These are phyloP conservation scores for Penicillium taxi DNA, from an alignment of 495 filamentous ascomycete species.

Conservation along the genomic window DNA sequence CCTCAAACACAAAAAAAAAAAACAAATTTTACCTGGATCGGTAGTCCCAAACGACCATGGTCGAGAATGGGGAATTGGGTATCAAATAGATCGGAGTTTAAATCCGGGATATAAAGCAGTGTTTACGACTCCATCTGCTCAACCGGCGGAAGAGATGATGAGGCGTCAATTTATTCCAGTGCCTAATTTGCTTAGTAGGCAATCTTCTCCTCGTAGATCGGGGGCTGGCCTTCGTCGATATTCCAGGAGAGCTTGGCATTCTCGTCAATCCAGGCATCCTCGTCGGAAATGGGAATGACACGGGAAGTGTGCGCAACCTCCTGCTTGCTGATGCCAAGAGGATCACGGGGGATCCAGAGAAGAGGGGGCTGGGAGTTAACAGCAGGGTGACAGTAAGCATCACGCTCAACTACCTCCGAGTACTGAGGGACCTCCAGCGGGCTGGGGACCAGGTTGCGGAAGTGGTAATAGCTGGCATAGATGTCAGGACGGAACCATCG, in stretches of 20 bases:
- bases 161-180: no score
- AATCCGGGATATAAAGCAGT: not conserved
- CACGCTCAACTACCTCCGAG: conserved; percentile 47
- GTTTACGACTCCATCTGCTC: not conserved
- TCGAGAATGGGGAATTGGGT: conserved; percentile 1
- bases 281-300: conserved; percentile 74
- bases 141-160: not conserved
- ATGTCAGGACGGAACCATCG: conserved; percentile 75
- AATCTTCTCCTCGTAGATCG: conserved; percentile 69
- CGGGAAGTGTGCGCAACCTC: conserved; percentile 64
- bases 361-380: conserved; percentile 57
- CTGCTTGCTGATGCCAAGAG: conserved; percentile 65
- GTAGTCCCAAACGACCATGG: no score
- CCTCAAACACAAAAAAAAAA: no score
- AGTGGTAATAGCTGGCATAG: conserved; percentile 60
- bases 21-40: no score
- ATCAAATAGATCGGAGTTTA: no score
- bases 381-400: conserved; percentile 74
- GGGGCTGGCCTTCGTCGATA: conserved; percentile 59
- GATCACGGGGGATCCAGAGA: conserved; percentile 79
- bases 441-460: conserved; percentile 65
- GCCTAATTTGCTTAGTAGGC: conserved; percentile 31
- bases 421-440: conserved; percentile 45
- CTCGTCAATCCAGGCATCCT: conserved; percentile 71
- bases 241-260: conserved; percentile 76